Percentiles rank a stretch among this genome's conserved stretches.
These are phyloP conservation scores for Penicillium sp. DNA, from an alignment of 2,329 filamentous ascomycete genomes.

Conservation along the genomic window DNA sequence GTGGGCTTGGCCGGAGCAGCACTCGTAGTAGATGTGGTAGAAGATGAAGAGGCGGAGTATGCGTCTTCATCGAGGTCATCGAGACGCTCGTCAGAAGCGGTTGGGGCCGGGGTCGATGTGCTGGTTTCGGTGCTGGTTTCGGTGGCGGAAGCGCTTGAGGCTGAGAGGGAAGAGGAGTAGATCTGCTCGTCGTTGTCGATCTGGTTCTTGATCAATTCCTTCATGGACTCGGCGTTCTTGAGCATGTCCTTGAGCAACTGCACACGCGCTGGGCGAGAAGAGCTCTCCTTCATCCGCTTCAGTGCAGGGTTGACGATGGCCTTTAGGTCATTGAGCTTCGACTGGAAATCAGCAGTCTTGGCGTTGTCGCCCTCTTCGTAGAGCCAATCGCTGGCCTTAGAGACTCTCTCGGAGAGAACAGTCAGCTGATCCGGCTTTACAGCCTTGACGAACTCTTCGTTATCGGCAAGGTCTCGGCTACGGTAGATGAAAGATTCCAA, in stretches of 20 bases:
- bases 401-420: slow-evolving; percentile 58
- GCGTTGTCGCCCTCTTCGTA: slow-evolving; percentile 76
- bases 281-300: slow-evolving; percentile 62
- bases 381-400: slow-evolving; percentile 75
- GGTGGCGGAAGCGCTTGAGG: slow-evolving; percentile 35
- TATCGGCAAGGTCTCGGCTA: slow-evolving; percentile 70
- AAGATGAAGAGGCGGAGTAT: slow-evolving; percentile 32
- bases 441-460: slow-evolving; percentile 61
- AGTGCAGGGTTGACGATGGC: slow-evolving; percentile 69
- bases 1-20: slow-evolving; percentile 31
- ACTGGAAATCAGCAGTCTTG: slow-evolving; percentile 62
- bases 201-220: slow-evolving; percentile 60
- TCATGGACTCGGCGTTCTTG: slow-evolving; percentile 60
- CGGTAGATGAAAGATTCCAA: slow-evolving; percentile 92
- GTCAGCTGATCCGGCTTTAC: slow-evolving; percentile 62
- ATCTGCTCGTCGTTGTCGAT: slow-evolving; percentile 62
- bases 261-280: slow-evolving; percentile 62
- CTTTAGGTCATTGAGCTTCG: slow-evolving; percentile 67
- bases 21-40: slow-evolving; percentile 30
- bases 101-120: slow-evolving; percentile 34
- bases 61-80: slow-evolving; percentile 70
- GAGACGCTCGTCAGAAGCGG: slow-evolving; percentile 44
- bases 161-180: slow-evolving; percentile 47
- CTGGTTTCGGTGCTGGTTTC: slow-evolving; percentile 37
- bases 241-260: slow-evolving; percentile 61